phyloP scores from a whole-genome alignment of 345 rosid species.

The Acer yangbiense region DNA sequence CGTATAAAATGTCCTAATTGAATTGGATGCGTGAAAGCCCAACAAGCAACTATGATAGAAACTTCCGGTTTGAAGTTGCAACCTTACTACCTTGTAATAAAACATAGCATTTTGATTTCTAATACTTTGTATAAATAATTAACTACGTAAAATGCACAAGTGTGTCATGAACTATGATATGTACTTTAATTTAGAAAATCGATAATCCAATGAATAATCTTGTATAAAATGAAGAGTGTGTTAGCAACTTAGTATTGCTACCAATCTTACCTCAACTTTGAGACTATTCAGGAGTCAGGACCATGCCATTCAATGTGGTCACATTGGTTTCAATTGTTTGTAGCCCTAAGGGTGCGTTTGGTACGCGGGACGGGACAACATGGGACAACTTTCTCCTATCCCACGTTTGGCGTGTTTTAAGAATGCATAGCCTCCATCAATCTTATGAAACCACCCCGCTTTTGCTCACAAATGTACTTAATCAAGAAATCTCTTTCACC shows the following conservation, averaged over 20 bases:
- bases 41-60: too few relatives aligned
- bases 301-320: slow-evolving; percentile 51
- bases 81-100: too few relatives aligned
- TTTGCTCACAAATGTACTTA: slow-evolving; percentile 45
- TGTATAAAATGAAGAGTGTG: not conserved
- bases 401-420: too few relatives aligned
- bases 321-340: slow-evolving; percentile 66
- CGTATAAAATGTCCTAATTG: too few relatives aligned
- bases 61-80: too few relatives aligned
- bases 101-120: too few relatives aligned
- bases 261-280: slow-evolving; percentile 59
- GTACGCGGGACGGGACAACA: too few relatives aligned
- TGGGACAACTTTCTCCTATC: too few relatives aligned
- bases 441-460: slow-evolving; percentile 57
- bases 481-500: slow-evolving; percentile 53
- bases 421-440: slow-evolving; percentile 59
- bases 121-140: too few relatives aligned
- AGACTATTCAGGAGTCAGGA: slow-evolving; percentile 42
- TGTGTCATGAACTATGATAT: too few relatives aligned
- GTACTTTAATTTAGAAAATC: not conserved
- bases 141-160: too few relatives aligned
- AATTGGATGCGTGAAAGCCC: too few relatives aligned
- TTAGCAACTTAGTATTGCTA: not conserved
- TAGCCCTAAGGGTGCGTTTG: slow-evolving; percentile 34
- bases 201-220: not conserved